A percentile compares a stretch with the other conserved stretches of the same genome.
These are phyloP conservation scores for Botryosphaeria dothidea DNA, from an alignment of 2,329 filamentous ascomycete species.

Conservation along the genomic window DNA sequence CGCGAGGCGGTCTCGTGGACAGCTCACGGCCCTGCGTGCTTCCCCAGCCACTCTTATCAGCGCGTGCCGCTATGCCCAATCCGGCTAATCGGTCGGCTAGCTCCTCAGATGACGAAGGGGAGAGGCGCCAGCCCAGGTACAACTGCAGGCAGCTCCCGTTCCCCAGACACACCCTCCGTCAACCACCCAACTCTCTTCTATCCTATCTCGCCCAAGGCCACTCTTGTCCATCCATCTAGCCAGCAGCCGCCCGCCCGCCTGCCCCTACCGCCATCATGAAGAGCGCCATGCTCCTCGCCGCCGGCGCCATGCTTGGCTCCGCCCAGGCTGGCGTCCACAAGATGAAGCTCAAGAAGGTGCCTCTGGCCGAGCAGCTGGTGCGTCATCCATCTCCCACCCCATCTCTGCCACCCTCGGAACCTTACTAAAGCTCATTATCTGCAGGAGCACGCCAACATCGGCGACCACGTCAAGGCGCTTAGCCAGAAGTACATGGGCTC, in stretches of 20 bases:
- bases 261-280: slow-evolving; percentile 64
- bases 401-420: slow-evolving; percentile 4
- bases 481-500: slow-evolving; percentile 96
- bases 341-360: slow-evolving; percentile 97
- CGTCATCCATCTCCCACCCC: slow-evolving; percentile 39
- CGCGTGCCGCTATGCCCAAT: background rate
- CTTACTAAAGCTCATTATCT: slow-evolving; percentile 23
- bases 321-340: slow-evolving; percentile 87
- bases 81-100: slow-evolving; percentile 6
- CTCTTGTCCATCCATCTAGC: background rate
- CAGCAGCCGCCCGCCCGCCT: background rate
- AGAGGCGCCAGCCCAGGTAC: slow-evolving; percentile 6
- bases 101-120: slow-evolving; percentile 19
- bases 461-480: slow-evolving; percentile 77
- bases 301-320: slow-evolving; percentile 77
- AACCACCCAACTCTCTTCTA: background rate
- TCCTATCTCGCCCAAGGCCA: background rate
- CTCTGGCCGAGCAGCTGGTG: slow-evolving; percentile 89
- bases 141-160: slow-evolving; percentile 15
- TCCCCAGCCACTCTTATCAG: slow-evolving; percentile 16
- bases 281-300: slow-evolving; percentile 75
- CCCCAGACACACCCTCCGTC: background rate
- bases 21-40: slow-evolving; percentile 5
- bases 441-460: slow-evolving; percentile 75
- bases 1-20: slow-evolving; percentile 14